These are phyloP conservation scores for Brettanomyces custersianus DNA, from an alignment of 805 yeast genomes.

Conservation along the genomic window DNA sequence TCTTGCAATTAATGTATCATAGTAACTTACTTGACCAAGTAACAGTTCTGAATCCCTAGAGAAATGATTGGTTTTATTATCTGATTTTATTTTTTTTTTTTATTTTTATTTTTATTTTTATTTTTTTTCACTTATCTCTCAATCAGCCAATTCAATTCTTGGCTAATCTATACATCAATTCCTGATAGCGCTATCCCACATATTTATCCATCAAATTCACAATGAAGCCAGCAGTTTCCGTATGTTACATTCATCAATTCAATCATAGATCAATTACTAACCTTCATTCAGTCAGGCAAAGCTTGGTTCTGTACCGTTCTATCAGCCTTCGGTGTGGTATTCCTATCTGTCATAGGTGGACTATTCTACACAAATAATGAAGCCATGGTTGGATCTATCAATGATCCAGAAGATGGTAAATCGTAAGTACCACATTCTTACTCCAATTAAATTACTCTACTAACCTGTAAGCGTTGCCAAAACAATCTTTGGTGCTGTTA, in stretches of 20 bases:
- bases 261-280: background rate
- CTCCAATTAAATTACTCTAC: background rate
- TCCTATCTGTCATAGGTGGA: slow-evolving; percentile 75
- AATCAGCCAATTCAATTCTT: too few relatives aligned
- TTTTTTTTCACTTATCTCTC: too few relatives aligned
- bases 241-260: slow-evolving; percentile 9
- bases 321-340: slow-evolving; percentile 87
- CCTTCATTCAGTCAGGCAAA: slow-evolving; percentile 48
- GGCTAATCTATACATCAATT: too few relatives aligned
- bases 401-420: slow-evolving; percentile 87
- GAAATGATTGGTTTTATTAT: too few relatives aligned
- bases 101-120: too few relatives aligned
- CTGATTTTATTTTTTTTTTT: too few relatives aligned
- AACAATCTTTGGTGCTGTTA: slow-evolving; percentile 83
- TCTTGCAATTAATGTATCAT: too few relatives aligned
- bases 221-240: slow-evolving; percentile 27
- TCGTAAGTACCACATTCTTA: slow-evolving; percentile 36
- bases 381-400: slow-evolving; percentile 84
- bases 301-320: slow-evolving; percentile 95
- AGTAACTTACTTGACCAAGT: too few relatives aligned
- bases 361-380: slow-evolving; percentile 78
- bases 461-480: slow-evolving; percentile 48
- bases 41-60: too few relatives aligned
- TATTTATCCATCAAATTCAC: background rate
- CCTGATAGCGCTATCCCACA: background rate